Percentiles rank a stretch among this genome's conserved stretches.
phyloP scores from a whole-genome alignment of 805 yeast genomes.

The Myxozyma nipponensis region DNA sequence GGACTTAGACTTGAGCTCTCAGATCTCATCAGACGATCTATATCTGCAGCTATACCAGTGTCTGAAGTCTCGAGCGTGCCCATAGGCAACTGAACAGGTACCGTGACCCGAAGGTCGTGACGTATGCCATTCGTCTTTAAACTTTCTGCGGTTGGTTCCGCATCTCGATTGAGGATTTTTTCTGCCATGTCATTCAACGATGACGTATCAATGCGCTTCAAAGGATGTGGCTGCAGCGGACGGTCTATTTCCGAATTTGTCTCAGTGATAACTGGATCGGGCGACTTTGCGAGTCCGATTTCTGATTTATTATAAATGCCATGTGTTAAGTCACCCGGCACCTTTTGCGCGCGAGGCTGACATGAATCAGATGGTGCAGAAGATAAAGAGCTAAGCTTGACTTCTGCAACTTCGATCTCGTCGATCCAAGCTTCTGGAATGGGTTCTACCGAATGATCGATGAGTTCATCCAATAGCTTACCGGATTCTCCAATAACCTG shows the following conservation, averaged over 20 bases:
- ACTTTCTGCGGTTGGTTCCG: not conserved
- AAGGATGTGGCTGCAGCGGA: not conserved
- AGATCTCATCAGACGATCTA: constrained; percentile 9
- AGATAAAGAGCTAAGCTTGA: not conserved
- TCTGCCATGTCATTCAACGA: not conserved
- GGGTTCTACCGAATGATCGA: constrained; percentile 19
- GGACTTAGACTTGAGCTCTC: constrained; percentile 4
- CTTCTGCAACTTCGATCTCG: constrained; percentile 15
- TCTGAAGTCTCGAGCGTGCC: constrained; percentile 24
- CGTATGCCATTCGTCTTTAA: not conserved
- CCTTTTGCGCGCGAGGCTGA: too few relatives aligned
- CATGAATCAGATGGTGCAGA: too few relatives aligned
- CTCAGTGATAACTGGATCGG: not conserved
- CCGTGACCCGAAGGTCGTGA: not conserved
- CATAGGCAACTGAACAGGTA: constrained; percentile 9
- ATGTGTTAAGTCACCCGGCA: too few relatives aligned
- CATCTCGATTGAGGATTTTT: not conserved
- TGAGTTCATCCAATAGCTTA: constrained; percentile 14
- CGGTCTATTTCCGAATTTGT: not conserved
- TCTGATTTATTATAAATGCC: not conserved
- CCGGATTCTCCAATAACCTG: constrained; percentile 10
- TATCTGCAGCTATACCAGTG: constrained; percentile 12
- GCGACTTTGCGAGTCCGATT: not conserved
- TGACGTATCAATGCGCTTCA: not conserved
- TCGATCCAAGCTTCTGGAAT: constrained; percentile 26